Percentiles rank a stretch among this genome's conserved stretches.
phyloP scores from a whole-genome alignment of 305 asterid species.

The Caryopteris hybrid region DNA sequence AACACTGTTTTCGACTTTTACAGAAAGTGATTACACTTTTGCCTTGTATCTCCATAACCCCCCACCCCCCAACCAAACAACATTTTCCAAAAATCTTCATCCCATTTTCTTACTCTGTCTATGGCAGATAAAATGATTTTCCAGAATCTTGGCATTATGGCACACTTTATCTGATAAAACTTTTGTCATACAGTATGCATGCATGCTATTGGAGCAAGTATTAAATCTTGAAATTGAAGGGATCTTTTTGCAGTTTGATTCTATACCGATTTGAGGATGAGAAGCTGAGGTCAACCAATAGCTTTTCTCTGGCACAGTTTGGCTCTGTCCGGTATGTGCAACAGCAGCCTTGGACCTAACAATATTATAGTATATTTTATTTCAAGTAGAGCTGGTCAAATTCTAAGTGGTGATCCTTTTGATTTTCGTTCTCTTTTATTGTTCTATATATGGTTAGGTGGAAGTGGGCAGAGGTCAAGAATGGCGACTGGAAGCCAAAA shows the following conservation, averaged over 20 bases:
- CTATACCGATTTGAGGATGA: neutral
- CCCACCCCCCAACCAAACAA: neutral
- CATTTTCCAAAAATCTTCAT: neutral
- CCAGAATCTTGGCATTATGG: neutral
- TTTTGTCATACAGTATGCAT: neutral
- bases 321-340: neutral
- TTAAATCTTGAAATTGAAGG: slow-evolving; percentile 1
- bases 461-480: slow-evolving; percentile 21
- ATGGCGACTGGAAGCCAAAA: slow-evolving; percentile 49
- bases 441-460: slow-evolving; percentile 12
- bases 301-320: slow-evolving; percentile 3
- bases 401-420: slow-evolving; percentile 5
- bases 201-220: neutral
- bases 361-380: neutral
- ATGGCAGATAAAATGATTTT: neutral
- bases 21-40: neutral
- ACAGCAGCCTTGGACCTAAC: slow-evolving; percentile 10
- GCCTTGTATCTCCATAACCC: too few relatives aligned
- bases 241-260: neutral
- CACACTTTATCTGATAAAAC: too few relatives aligned
- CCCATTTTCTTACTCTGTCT: neutral
- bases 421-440: neutral
- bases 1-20: neutral
- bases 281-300: slow-evolving; percentile 19
- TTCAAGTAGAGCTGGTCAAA: slow-evolving; percentile 18